A percentile compares a stretch with the other conserved stretches of the same genome.
These are phyloP conservation scores for Rhododendron ferrugineum DNA, from an alignment of 148 eudicot species.

Conservation along the genomic window DNA sequence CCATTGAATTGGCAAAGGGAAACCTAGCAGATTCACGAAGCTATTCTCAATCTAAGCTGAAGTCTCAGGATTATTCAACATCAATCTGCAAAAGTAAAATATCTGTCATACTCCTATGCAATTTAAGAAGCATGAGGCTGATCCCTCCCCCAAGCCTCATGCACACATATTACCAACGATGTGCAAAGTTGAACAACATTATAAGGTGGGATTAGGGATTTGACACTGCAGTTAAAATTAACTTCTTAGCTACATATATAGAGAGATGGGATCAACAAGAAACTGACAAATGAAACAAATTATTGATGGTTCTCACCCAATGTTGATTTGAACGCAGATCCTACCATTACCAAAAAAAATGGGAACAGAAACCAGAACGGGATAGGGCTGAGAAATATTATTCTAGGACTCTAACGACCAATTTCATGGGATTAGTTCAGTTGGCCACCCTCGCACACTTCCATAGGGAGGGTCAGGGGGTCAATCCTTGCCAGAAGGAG, in stretches of 20 bases:
- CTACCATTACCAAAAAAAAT: neutral
- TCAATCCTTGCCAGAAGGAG: neutral
- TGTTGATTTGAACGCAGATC: neutral
- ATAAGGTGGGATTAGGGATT: neutral
- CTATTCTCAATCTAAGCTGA: constrained; percentile 8
- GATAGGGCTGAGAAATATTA: neutral
- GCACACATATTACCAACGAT: neutral
- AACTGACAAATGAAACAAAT: neutral
- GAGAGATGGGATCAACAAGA: neutral
- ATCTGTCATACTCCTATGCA: neutral
- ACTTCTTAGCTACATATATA: neutral
- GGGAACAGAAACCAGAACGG: neutral
- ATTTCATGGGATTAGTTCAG: neutral
- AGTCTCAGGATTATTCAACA: constrained; percentile 7
- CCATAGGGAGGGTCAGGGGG: neutral
- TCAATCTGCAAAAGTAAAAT: constrained; percentile 14
- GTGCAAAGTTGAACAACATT: neutral
- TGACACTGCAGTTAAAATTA: neutral
- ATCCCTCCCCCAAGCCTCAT: neutral
- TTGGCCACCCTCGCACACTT: neutral
- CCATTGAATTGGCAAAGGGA: constrained; percentile 21
- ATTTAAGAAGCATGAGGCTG: neutral
- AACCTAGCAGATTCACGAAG: constrained; percentile 6
- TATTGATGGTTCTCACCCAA: neutral
- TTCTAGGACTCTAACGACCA: neutral